Base-by-base conservation (phyloP, 208 protist species). In the Trypanosoma rangeli region DNA sequence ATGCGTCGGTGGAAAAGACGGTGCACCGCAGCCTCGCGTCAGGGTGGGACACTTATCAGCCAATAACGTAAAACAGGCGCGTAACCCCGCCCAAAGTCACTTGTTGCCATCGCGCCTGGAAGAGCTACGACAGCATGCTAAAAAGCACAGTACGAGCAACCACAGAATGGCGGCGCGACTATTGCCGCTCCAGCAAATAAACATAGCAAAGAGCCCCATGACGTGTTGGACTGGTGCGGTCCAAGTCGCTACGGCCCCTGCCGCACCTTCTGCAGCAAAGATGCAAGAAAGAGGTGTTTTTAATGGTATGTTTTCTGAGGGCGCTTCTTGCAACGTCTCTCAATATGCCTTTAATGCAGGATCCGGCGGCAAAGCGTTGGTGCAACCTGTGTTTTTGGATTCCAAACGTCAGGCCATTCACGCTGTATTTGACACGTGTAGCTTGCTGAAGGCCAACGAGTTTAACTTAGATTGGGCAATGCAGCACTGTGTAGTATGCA, bases 371-470 rank as follows among this genome's bases (percentile, higher is more conserved):
- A 9, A 46, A 5, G 13, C 8, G 42, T 46, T 18, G 42, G 8
- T 46, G 42, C 2, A 1, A 15, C 42, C 42, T 18, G 15, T 9
- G 42, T 9, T 16, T 18, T 46, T 18, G 8, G 42, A 1, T 24
- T 26, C 49, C 16, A 12, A 53, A 5, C n/a, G 49, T 16, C 9
- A 55, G 3, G 12, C 44, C 13, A 22, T 68, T 44, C 79, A 76
- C 64, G 22, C 93, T 26, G 87, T 95, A 13, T 87, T 95, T 29
- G 90, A 95, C 74, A 95, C 90, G 12, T 86, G 71, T 59, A 83
- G 80, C 39, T 63, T 95, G 3, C 62, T 95, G 4, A 54, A 82
- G 53, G 76, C 85, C 5, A 76, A 86, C 20, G 64, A 72, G 1
- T 76, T 74, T 0, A 73, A 83, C 53, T 57, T 95, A 53, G 82